Base-by-base conservation (phyloP, 1,139 yeast genomes). In the Saccharomyces uvarum region DNA sequence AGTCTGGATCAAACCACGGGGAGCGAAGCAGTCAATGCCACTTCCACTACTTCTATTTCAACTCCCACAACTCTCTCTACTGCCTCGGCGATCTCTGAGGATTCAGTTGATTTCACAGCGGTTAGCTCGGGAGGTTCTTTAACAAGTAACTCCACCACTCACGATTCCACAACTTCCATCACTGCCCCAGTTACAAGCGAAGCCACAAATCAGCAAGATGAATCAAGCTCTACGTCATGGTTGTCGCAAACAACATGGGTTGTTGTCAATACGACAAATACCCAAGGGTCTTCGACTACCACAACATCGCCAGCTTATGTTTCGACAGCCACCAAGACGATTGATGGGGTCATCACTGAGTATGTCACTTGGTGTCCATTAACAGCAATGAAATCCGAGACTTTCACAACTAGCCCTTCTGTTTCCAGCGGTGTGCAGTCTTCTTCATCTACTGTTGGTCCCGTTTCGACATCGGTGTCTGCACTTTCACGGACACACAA, bases 291-390 rank as follows among this genome's bases (percentile, higher is more conserved):
- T 33, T 4, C 26, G 19, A 24, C 32, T 3, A 11, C 26, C 8
- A 70, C 51, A 62, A 64, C 46, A 3, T 31, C 49, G 9, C 38
- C 38, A 6, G 57, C 59, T 8, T 51, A 51, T 38, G 66, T 73
- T 48, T 57, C 65, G 4, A 62, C 66, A 1, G 74, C 76, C 54
- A 75, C 80, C 56, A 69, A 72, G 50, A 77, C 81, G 48, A 71
- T 72, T 46, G 63, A 71, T 51, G 81, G 79, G 54, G 71, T 71
- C 47, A 70, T 66, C 54, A 78, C 82, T 49, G 66, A 67, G 48
- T 77, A 75, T 74, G 77, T 82, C 60, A 79, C 83, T 53, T 70
- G 75, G 68, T 78, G 82, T 59, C 81, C 80, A 57, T 42, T 61
- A 21, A 51, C 60, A 7, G 46, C 27, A 9, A 16, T 16, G 7